Base-by-base conservation (phyloP, 768 basidiomycete species). In the Boletus rubropictus region DNA sequence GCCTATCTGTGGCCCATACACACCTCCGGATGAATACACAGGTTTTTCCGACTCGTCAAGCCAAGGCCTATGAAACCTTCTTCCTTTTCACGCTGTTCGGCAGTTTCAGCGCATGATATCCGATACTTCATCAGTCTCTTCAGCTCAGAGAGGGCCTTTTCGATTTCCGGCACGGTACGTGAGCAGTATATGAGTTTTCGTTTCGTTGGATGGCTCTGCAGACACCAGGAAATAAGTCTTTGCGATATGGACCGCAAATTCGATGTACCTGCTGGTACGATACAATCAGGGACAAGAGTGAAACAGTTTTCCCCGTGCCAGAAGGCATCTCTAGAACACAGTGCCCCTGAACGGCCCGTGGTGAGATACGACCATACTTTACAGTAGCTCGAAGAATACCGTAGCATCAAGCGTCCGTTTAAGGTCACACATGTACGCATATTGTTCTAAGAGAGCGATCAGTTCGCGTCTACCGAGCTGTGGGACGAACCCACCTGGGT, bases 291-390 rank as follows among this genome's bases (percentile, higher is more conserved):
- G 90, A 93, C 15, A 99, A 74, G 8, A 99, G 73, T 10, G 93
- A 97, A 21, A 99, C 96, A 0, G 96, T 99, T 73, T 99, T 99
- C 20, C 96, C 96, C 18, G 96, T 99, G 14, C 96, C 96, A 10
- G 96, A 98, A 52, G 96, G 96, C 96, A 99, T 99, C 73, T 99
- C 96, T 31, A 99, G 78, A n/a, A 98, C 91, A 65, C 96, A 97
- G 57, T 99, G 96, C 41, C 96, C 96, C 93, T 98, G 61, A 31
- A 56, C 31, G 35, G 32, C 28, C 49, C 37, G 12, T n/a, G 14
- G 24, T 49, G 32, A 39, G 32, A 32, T 46, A 40, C n/a, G 12
- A 8, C 17, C 20, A 40, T 25, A 15, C 24, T 29, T 31, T 28
- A 38, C 33, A 14, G 35, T 8, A 15, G 18, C 29, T 29, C 29